Evolutionary conservation across 306 rosid genomes (phyloP).

Genomic region (Ormosia emarginata): DNA sequence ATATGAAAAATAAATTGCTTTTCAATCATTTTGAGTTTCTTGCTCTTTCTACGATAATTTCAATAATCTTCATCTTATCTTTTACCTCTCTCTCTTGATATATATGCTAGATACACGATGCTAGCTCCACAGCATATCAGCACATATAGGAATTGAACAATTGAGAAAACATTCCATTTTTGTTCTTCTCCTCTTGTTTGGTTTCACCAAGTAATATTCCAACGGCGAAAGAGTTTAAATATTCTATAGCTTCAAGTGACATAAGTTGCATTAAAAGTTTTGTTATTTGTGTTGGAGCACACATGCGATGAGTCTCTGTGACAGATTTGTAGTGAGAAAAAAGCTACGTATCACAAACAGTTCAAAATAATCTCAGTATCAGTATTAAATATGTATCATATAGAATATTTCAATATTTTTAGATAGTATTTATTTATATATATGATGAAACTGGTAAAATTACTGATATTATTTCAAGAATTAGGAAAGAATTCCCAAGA

Average conservation of each 20-base stretch:
- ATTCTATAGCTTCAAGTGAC: background rate
- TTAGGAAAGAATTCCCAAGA: too few species aligned
- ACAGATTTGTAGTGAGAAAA: too few species aligned
- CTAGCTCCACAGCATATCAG: background rate
- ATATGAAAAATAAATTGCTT: conserved; percentile 14
- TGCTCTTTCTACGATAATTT: background rate
- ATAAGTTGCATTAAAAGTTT: background rate
- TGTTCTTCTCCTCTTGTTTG: background rate
- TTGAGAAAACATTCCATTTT: background rate
- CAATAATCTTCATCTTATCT: background rate
- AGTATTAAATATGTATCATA: too few species aligned
- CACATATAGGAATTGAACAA: background rate
- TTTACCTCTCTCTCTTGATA: background rate
- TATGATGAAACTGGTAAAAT: too few species aligned
- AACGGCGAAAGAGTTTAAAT: background rate
- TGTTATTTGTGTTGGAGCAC: too few species aligned
- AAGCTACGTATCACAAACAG: too few species aligned
- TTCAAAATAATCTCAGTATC: too few species aligned
- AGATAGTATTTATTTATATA: too few species aligned
- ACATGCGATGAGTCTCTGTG: too few species aligned
- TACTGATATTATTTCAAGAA: too few species aligned
- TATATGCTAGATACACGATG: background rate
- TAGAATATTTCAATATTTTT: too few species aligned
- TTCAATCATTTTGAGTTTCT: background rate
- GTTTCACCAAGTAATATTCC: background rate